Percentiles rank a stretch among this genome's conserved stretches.
Conservation (phyloP, 1,284 basidiomycete species). For the Ceratobasidium sp. region DNA sequence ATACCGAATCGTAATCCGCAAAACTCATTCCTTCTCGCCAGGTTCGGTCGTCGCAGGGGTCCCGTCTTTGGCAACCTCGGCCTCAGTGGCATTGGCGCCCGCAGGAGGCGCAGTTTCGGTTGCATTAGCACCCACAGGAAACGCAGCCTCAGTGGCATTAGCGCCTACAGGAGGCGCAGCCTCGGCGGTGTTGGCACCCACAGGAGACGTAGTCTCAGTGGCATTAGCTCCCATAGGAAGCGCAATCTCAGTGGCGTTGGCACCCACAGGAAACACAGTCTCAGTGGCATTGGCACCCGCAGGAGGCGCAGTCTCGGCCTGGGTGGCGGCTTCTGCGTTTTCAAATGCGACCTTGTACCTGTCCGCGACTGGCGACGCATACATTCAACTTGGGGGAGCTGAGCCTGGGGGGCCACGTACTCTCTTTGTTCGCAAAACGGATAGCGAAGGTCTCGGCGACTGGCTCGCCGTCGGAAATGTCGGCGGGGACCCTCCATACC, state of each 20-base stretch:
- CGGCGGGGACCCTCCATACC: slow-evolving; percentile 98
- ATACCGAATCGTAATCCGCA: slow-evolving; percentile 4
- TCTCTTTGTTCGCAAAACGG: slow-evolving; percentile 96
- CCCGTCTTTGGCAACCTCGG: slow-evolving; percentile 18
- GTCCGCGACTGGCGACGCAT: slow-evolving; percentile 33
- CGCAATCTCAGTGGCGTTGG: no score
- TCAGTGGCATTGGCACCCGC: no score
- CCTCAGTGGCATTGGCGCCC: slow-evolving; percentile 44
- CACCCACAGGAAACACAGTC: no score
- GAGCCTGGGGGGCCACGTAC: slow-evolving; percentile 59
- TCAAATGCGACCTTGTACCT: not conserved
- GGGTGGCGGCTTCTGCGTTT: not conserved
- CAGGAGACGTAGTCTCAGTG: no score
- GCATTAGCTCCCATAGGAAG: no score
- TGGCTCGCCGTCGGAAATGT: slow-evolving; percentile 90
- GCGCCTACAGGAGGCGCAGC: no score
- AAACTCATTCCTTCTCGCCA: not conserved
- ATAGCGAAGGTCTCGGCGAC: slow-evolving; percentile 96
- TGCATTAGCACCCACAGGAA: no score
- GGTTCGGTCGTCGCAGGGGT: not conserved
- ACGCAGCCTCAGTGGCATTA: no score
- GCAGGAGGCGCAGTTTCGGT: slow-evolving; percentile 14
- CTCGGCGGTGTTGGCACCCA: slow-evolving; percentile 50
- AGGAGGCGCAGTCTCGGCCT: no score
- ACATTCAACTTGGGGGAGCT: slow-evolving; percentile 1